Conservation (phyloP, 306 rosid genomes). For the Cucumis melo region DNA sequence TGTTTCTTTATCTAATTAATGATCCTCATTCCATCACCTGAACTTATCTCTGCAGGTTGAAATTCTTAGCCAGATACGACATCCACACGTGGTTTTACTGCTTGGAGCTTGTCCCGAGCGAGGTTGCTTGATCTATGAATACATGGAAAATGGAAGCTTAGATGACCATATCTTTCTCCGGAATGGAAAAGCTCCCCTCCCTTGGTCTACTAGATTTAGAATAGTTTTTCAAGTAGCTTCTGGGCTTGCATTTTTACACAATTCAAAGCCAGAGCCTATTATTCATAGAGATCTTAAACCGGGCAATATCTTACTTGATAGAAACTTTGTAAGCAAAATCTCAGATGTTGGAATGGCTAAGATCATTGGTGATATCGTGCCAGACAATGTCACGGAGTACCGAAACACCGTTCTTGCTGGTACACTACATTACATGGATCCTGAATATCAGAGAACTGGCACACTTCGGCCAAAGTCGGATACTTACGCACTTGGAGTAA, state of each 20-base stretch:
- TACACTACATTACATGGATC: slow-evolving; percentile 86
- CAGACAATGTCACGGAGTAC: slow-evolving; percentile 80
- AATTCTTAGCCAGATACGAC: slow-evolving; percentile 85
- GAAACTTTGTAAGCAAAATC: slow-evolving; percentile 71
- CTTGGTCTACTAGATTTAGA: slow-evolving; percentile 66
- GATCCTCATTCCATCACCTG: not conserved
- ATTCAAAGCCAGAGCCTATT: slow-evolving; percentile 68
- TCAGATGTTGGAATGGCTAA: slow-evolving; percentile 87
- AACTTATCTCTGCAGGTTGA: slow-evolving; percentile 46
- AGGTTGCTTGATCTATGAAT: slow-evolving; percentile 74
- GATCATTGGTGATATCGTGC: slow-evolving; percentile 49
- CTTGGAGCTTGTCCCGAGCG: slow-evolving; percentile 94
- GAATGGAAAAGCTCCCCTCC: slow-evolving; percentile 51
- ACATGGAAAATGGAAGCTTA: slow-evolving; percentile 82
- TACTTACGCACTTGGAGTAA: slow-evolving; percentile 69
- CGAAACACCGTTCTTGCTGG: slow-evolving; percentile 79
- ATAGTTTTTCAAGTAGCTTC: slow-evolving; percentile 69
- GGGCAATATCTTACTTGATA: slow-evolving; percentile 74
- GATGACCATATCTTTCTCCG: slow-evolving; percentile 45
- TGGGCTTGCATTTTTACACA: slow-evolving; percentile 79
- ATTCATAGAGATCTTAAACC: slow-evolving; percentile 95
- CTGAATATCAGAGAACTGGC: slow-evolving; percentile 93
- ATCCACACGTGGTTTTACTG: slow-evolving; percentile 75
- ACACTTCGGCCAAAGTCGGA: slow-evolving; percentile 90
- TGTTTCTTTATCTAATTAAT: not conserved